Base-by-base conservation (phyloP, 176 grass and related monocot species). In the Avena atlantica region DNA sequence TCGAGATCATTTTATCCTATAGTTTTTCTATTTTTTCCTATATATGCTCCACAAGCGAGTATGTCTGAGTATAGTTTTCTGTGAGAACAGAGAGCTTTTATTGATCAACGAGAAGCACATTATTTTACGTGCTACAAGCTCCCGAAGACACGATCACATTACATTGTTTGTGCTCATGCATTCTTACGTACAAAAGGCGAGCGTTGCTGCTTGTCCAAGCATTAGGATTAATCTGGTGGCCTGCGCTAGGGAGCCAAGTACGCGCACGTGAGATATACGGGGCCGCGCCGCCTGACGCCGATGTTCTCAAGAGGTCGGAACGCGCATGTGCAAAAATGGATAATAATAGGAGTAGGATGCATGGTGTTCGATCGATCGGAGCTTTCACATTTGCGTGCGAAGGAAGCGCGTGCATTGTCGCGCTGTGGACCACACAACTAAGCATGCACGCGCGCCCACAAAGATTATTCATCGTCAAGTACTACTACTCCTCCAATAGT, bases 341-440 rank as follows among this genome's bases (percentile, higher is more conserved):
- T 72, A 5, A 64, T 72, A 5, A 7, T 42, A 42, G 5, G 5
- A 55, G 10, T 66, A 27, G 12, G 62, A 75, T 51, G 40, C 37
- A 40, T 40, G 37, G 37, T 40, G 37, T 40, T 16, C 55, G 40
- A 45, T 62, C 37, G 20, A 40, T 71, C 49, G 7, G 27, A 50
- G 78, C 47, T 80, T 87, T 84, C 59, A 61, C 65, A 86, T 87
- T 87, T 87, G 89, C 89, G 89, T 88, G 89, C 48, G 69, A 81
- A 70, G 50, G 52, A 91, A 91, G 89, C 85, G 76, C 81, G 24
- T 88, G 50, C 89, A 91, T 75, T 75, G 81, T 40, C 66, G 23
- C 58, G 1, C 73, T 44, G 51, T 85, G 89, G 89, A 88, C 86
- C 89, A 85, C 81, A 70, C 14, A 71, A 76, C 74, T 45, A 68